Conservation (phyloP, 23 red algal species). For the Agarophyton chilense region DNA sequence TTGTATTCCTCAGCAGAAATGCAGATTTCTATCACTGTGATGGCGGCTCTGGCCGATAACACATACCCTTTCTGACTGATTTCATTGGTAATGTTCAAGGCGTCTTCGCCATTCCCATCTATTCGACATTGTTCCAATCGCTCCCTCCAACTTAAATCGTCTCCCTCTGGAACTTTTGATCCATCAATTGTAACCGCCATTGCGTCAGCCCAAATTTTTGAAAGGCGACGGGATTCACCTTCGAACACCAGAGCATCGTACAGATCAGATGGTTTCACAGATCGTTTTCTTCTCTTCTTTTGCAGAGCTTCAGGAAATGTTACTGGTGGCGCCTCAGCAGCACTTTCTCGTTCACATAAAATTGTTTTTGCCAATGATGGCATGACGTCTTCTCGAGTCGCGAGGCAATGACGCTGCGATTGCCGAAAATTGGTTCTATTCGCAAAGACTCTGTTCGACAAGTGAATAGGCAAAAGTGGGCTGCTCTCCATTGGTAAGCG, state of each 20-base stretch:
- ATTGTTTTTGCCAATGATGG: not conserved
- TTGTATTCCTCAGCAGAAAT: constrained; percentile 45
- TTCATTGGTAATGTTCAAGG: constrained; percentile 32
- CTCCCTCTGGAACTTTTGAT: not conserved
- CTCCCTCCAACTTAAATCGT: not conserved
- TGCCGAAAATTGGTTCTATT: not conserved
- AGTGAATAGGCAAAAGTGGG: not conserved
- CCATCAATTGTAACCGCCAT: constrained; percentile 16
- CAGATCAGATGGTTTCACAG: constrained; percentile 25
- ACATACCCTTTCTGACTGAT: constrained; percentile 14
- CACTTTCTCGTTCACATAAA: constrained; percentile 4
- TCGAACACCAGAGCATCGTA: constrained; percentile 47
- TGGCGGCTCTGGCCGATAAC: constrained; percentile 24
- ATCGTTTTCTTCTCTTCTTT: not conserved
- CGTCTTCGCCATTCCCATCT: not conserved
- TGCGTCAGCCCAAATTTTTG: not conserved
- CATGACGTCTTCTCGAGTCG: not conserved
- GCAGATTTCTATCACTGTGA: constrained; percentile 50
- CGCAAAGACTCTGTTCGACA: not conserved
- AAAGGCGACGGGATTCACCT: not conserved
- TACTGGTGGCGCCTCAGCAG: not conserved
- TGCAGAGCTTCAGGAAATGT: not conserved
- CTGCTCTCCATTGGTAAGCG: not conserved
- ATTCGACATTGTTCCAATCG: constrained; percentile 1
- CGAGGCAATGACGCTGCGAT: not conserved